phyloP scores from a whole-genome alignment of 1,284 basidiomycete genomes.

The Pisolithus thermaeus region DNA sequence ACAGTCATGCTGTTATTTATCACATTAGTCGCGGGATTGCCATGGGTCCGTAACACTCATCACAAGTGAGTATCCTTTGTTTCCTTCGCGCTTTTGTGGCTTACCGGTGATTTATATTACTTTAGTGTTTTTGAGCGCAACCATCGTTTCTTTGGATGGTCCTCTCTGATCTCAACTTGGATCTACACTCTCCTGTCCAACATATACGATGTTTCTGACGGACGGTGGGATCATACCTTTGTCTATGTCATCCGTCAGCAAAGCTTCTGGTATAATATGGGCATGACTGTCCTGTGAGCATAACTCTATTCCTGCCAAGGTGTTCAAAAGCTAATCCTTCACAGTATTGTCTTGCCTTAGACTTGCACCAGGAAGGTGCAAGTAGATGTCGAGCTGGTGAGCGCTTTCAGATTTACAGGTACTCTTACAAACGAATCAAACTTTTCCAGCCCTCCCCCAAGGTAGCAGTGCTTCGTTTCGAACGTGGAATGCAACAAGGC shows the following conservation, averaged over 20 bases:
- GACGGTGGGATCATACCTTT: conserved; percentile 51
- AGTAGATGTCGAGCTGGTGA: conserved; percentile 69
- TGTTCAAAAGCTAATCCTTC: conserved; percentile 10
- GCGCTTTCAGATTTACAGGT: conserved; percentile 18
- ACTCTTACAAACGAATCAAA: conserved; percentile 3
- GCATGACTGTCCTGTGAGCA: conserved; percentile 67
- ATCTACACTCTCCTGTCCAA: conserved; percentile 62
- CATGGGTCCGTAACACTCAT: conserved; percentile 69
- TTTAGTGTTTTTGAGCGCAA: conserved; percentile 64
- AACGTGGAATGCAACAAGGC: conserved; percentile 62
- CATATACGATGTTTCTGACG: conserved; percentile 47
- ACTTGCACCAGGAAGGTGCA: conserved; percentile 65
- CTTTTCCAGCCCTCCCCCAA: conserved; percentile 49
- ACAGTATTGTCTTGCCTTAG: conserved; percentile 68
- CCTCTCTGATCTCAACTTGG: conserved; percentile 56
- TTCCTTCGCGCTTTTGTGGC: not conserved
- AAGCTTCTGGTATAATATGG: conserved; percentile 68
- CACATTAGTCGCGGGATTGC: conserved; percentile 54
- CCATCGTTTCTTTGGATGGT: conserved; percentile 74
- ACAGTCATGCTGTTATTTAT: conserved; percentile 50
- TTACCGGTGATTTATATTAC: conserved; percentile 5
- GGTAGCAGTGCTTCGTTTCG: conserved; percentile 53
- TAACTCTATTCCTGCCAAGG: not conserved
- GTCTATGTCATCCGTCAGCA: conserved; percentile 56
- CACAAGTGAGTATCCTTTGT: conserved; percentile 53